Evolutionary conservation across 2,329 filamentous ascomycete genomes (phyloP).

Genomic region (Volutella citrinella): DNA sequence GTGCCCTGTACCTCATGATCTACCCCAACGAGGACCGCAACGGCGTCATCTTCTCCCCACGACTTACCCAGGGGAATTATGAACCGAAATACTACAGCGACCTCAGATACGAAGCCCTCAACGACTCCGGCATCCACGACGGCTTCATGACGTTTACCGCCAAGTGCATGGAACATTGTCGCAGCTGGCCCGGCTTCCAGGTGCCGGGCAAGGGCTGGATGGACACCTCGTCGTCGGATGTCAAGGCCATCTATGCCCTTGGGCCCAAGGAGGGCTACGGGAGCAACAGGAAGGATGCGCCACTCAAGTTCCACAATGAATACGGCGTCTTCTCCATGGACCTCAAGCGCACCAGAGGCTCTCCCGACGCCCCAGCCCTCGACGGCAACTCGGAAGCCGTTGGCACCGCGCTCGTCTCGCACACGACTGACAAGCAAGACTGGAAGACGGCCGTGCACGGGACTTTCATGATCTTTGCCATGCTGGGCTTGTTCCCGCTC

Average conservation of each 20-base stretch:
- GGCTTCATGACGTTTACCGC: slow-evolving; percentile 48
- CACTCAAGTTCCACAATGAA: slow-evolving; percentile 49
- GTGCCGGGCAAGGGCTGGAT: slow-evolving; percentile 38
- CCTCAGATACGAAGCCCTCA: slow-evolving; percentile 42
- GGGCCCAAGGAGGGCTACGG: slow-evolving; percentile 45
- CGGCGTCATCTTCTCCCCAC: slow-evolving; percentile 56
- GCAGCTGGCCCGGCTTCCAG: slow-evolving; percentile 43
- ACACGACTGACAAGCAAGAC: slow-evolving; percentile 32
- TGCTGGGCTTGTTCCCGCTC: slow-evolving; percentile 54
- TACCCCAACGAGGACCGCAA: slow-evolving; percentile 45
- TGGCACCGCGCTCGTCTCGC: slow-evolving; percentile 33
- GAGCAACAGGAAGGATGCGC: slow-evolving; percentile 41
- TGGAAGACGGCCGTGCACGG: slow-evolving; percentile 42
- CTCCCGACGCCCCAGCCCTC: slow-evolving; percentile 39
- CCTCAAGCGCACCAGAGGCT: slow-evolving; percentile 48
- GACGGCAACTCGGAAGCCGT: slow-evolving; percentile 30
- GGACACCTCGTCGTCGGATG: slow-evolving; percentile 45
- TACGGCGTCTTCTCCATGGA: slow-evolving; percentile 57
- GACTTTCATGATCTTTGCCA: slow-evolving; percentile 53
- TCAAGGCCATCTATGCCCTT: slow-evolving; percentile 54
- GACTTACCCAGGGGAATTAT: slow-evolving; percentile 46
- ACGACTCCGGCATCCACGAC: slow-evolving; percentile 46
- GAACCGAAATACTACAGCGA: slow-evolving; percentile 49
- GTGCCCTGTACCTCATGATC: slow-evolving; percentile 52
- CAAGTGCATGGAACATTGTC: slow-evolving; percentile 49